phyloP scores from a whole-genome alignment of 1,284 basidiomycete genomes.

The Tilletia horrida region DNA sequence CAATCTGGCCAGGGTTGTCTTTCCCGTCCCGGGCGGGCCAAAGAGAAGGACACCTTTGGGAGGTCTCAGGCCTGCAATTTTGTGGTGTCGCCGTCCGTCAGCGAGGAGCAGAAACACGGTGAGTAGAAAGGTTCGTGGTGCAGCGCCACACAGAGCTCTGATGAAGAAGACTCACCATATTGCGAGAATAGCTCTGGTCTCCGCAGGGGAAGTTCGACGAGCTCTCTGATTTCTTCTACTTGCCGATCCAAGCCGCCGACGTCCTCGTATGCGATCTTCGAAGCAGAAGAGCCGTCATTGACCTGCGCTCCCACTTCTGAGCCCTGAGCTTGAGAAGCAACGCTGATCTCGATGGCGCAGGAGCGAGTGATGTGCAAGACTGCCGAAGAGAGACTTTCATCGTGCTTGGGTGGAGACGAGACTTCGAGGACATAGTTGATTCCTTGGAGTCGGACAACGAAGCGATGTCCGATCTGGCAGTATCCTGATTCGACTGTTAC shows the following conservation, averaged over 20 bases:
- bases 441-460: constrained; percentile 29
- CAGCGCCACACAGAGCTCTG: no score
- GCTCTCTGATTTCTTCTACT: constrained; percentile 80
- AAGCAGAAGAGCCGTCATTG: constrained; percentile 61
- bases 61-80: constrained; percentile 34
- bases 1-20: constrained; percentile 51
- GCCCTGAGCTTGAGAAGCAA: constrained; percentile 24
- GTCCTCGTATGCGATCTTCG: constrained; percentile 42
- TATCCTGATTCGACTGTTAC: constrained; percentile 26
- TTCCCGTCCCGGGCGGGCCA: constrained; percentile 55
- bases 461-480: constrained; percentile 26
- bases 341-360: constrained; percentile 31
- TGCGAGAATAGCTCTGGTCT: constrained; percentile 83
- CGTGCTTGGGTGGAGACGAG: neutral
- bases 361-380: constrained; percentile 41
- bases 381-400: constrained; percentile 21
- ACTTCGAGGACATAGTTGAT: constrained; percentile 1
- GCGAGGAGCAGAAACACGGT: constrained; percentile 74
- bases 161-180: constrained; percentile 69
- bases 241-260: constrained; percentile 87
- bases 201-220: constrained; percentile 90
- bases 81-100: constrained; percentile 37
- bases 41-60: constrained; percentile 53
- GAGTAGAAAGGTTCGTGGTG: no score
- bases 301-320: constrained; percentile 27